These are phyloP conservation scores for Aspergillus pseudoglaucus DNA, from an alignment of 2,329 filamentous ascomycete species.

Conservation along the genomic window DNA sequence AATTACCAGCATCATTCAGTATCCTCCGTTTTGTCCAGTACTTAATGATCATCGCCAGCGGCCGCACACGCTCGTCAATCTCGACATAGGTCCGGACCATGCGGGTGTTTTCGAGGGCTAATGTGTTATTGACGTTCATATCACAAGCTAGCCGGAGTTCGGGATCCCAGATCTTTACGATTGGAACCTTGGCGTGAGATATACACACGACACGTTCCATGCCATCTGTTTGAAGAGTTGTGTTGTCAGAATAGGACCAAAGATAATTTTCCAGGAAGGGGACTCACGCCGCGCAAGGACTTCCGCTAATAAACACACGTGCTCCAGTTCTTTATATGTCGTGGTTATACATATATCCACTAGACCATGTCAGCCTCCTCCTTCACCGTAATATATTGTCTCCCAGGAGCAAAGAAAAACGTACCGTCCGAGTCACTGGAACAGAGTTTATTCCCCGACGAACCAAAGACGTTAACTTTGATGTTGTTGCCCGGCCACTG, in stretches of 20 bases:
- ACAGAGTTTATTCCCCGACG: conserved; percentile 88
- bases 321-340: conserved; percentile 76
- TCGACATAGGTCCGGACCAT: conserved; percentile 98
- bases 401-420: conserved; percentile 20
- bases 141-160: conserved; percentile 84
- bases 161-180: conserved; percentile 98
- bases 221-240: conserved; percentile 55
- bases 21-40: conserved; percentile 92
- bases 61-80: conserved; percentile 82
- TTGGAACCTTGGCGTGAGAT: conserved; percentile 89
- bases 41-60: conserved; percentile 93
- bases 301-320: conserved; percentile 83
- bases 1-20: conserved; percentile 89
- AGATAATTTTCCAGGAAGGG: neutral
- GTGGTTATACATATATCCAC: conserved; percentile 98
- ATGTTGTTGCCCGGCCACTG: conserved; percentile 91
- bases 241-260: conserved; percentile 6
- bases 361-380: conserved; percentile 30
- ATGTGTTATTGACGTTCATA: conserved; percentile 97
- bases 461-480: conserved; percentile 91
- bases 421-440: conserved; percentile 93
- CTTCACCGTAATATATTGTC: neutral
- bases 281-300: conserved; percentile 74
- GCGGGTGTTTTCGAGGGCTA: conserved; percentile 89
- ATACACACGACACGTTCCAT: conserved; percentile 97